Percentiles rank a stretch among this genome's conserved stretches.
Evolutionary conservation across 2,329 filamentous ascomycete species (phyloP).

Genomic region (Diaporthe eres): DNA sequence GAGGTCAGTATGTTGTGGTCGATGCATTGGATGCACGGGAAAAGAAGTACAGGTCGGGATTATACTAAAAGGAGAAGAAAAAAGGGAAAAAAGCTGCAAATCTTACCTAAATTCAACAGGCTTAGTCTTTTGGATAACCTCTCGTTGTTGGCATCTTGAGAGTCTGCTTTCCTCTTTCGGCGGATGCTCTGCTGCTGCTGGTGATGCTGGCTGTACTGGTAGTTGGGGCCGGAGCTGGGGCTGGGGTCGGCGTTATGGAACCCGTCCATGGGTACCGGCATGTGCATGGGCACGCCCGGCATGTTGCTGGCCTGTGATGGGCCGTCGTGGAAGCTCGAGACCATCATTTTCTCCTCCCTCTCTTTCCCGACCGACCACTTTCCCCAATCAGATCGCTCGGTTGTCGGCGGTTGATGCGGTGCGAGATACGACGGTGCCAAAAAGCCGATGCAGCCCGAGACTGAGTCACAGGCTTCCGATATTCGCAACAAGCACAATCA

Average conservation of each 20-base stretch:
- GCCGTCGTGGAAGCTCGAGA: constrained; percentile 36
- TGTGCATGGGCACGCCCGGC: constrained; percentile 35
- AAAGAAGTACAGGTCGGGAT: constrained; percentile 17
- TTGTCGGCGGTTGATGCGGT: constrained; percentile 1
- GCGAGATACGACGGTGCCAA: neutral
- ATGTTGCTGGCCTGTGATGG: constrained; percentile 34
- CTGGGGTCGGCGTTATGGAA: constrained; percentile 26
- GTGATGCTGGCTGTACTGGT: constrained; percentile 34
- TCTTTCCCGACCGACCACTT: neutral
- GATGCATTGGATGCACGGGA: neutral
- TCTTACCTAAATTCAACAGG: constrained; percentile 83
- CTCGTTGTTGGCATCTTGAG: constrained; percentile 70
- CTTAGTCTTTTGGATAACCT: constrained; percentile 88
- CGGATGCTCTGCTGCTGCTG: constrained; percentile 43
- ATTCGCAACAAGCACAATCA: neutral
- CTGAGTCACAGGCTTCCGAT: constrained; percentile 28
- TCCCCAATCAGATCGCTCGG: constrained; percentile 28
- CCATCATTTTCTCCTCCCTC: constrained; percentile 38
- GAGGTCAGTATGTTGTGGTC: constrained; percentile 13
- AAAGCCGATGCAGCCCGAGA: constrained; percentile 33
- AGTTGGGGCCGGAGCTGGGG: constrained; percentile 28
- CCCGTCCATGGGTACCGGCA: constrained; percentile 34
- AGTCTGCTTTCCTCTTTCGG: constrained; percentile 73
- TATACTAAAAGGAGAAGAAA: neutral
- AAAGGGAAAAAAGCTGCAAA: constrained; percentile 25